Conservation (phyloP, 495 filamentous ascomycete species). For the Podospora pseudopauciseta region DNA sequence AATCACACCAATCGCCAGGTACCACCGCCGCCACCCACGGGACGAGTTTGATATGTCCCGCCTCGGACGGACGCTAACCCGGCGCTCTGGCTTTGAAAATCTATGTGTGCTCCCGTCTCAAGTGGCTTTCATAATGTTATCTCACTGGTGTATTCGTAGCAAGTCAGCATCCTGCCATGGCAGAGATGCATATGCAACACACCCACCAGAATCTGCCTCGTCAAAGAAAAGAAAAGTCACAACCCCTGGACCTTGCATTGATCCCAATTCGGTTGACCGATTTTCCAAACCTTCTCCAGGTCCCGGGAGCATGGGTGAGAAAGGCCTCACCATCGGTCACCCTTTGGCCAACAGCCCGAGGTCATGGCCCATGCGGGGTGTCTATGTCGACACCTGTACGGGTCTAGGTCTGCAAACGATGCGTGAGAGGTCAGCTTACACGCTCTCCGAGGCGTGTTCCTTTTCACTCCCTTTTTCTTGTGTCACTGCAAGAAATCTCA, state of each 20-base stretch:
- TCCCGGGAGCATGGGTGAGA: neutral
- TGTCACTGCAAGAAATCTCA: slow-evolving; percentile 1
- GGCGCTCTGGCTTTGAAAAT: neutral
- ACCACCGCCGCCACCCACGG: slow-evolving; percentile 3
- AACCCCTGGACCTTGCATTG: slow-evolving; percentile 19
- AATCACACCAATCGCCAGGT: neutral
- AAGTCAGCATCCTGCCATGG: neutral
- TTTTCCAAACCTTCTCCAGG: neutral
- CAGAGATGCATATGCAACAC: neutral
- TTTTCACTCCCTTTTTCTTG: neutral
- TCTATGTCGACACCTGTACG: neutral
- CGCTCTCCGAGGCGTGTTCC: neutral
- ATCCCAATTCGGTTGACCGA: neutral
- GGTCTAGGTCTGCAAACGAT: neutral
- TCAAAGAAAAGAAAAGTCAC: neutral
- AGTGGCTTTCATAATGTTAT: neutral
- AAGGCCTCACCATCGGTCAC: neutral
- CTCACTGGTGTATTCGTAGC: neutral
- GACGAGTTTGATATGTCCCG: neutral
- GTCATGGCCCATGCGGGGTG: neutral
- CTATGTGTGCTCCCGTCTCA: neutral
- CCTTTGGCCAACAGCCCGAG: neutral
- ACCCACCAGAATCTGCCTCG: slow-evolving; percentile 9
- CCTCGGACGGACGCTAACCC: neutral
- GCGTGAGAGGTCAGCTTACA: neutral